phyloP scores from a whole-genome alignment of 2,329 filamentous ascomycete species.

The Neurospora sp. region DNA sequence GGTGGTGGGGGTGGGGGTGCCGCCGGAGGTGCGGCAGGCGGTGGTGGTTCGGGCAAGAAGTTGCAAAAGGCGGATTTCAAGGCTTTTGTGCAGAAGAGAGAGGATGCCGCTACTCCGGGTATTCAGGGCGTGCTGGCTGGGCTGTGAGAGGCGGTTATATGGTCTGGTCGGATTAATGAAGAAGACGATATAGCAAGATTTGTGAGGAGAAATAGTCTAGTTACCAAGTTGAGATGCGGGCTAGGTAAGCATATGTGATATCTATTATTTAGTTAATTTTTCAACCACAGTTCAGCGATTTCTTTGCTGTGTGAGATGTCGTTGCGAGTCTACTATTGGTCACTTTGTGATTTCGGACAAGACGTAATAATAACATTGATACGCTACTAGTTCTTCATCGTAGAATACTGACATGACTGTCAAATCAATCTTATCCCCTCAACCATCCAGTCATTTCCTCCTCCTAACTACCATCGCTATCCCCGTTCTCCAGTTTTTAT shows the following conservation, averaged over 20 bases:
- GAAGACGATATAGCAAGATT: not conserved
- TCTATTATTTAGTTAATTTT: not conserved
- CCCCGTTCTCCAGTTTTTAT: no score
- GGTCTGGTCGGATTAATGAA: not conserved
- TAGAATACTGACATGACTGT: no score
- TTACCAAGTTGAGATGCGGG: no score
- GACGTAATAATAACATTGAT: no score
- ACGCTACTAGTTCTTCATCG: no score
- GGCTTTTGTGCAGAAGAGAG: slow-evolving; percentile 74
- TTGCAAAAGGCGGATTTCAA: slow-evolving; percentile 63
- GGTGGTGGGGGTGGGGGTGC: not conserved
- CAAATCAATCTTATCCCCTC: no score
- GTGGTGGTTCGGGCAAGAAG: slow-evolving; percentile 37
- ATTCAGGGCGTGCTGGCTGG: slow-evolving; percentile 74
- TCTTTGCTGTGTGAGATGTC: not conserved
- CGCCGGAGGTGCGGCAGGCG: not conserved
- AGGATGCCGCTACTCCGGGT: slow-evolving; percentile 71
- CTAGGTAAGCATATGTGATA: not conserved
- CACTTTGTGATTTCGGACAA: not conserved
- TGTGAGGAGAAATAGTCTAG: not conserved
- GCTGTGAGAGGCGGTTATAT: slow-evolving; percentile 29
- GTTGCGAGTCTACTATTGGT: no score
- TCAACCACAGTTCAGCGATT: not conserved
- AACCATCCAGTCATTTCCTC: no score
- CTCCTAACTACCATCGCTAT: no score